Base-by-base conservation (phyloP, 2,329 filamentous ascomycete genomes). In the Apiospora pterosperma region DNA sequence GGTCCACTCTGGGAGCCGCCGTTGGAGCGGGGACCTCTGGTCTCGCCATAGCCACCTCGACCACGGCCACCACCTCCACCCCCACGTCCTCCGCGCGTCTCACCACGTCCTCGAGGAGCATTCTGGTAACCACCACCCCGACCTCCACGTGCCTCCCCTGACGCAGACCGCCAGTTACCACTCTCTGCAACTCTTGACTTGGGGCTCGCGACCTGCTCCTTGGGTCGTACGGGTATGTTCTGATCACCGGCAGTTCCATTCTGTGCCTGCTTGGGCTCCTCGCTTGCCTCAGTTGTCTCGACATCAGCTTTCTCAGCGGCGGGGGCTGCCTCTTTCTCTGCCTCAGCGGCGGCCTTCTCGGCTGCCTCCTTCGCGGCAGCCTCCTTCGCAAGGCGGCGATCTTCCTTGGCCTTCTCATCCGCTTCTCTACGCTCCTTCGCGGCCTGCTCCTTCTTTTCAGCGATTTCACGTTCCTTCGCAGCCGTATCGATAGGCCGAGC, bases 401-500 rank as follows among this genome's bases (percentile, higher is more conserved):
- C 91, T 72, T 92, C 92, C 78, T 92, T 93, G 55, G 88, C 90
- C 82, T 94, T 96, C 68, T 96, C 92, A 1, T 96, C 92, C 0
- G 90, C 88, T 72, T 97, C 93, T 75, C 90, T 92, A 87, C 96
- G 97, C 78, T 96, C 90, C 68, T 89, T 89, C 31, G 93, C 68
- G 7, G 87, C 85, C 65, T 92, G 83, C 73, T 91, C 83, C 69
- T 91, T 87, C 85, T 93, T 97, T 81, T 97, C 93, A 73, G 96
- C 95, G 65, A 99, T 89, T 77, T 96, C 90, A 72, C 90, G 90
- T 81, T 98, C 95, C 69, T 92, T 90, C 16, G 93, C 87, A 58
- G 92, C 92, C 59, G 95, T 98, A 79, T 99, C 94, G 72, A 98
- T 97, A 63, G 96, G 96, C 67, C 91, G 90, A 64, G 96, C 96